Evolutionary conservation across 768 basidiomycete species (phyloP).

Genomic region (Myochromella boudieri): DNA sequence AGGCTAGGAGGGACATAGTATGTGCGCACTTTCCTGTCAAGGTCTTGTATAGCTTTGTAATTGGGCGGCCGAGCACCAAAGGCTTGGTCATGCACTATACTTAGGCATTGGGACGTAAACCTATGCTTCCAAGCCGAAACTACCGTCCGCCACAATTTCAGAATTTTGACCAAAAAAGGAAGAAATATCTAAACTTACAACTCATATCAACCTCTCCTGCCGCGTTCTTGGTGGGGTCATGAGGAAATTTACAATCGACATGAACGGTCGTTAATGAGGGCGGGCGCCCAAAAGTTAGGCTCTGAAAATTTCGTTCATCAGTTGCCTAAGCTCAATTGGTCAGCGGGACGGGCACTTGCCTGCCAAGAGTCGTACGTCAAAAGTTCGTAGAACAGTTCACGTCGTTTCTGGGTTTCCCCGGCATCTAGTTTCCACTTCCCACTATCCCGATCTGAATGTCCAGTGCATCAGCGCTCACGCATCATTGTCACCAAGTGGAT

Average conservation of each 20-base stretch:
- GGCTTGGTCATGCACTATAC: conserved; percentile 64
- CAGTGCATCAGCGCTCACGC: conserved; percentile 9
- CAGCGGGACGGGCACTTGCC: conserved; percentile 35
- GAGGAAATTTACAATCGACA: conserved; percentile 54
- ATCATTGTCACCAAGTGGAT: background rate
- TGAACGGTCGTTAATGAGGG: conserved; percentile 61
- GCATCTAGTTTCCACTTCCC: conserved; percentile 59
- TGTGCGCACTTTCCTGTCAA: conserved; percentile 63
- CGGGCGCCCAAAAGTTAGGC: conserved; percentile 69
- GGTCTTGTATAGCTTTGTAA: conserved; percentile 61
- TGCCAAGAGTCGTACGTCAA: conserved; percentile 72
- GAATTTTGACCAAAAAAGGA: background rate
- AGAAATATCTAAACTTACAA: conserved; percentile 39
- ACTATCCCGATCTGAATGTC: conserved; percentile 60
- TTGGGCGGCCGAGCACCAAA: conserved; percentile 62
- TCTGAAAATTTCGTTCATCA: too few relatives aligned
- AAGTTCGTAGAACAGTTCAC: conserved; percentile 64
- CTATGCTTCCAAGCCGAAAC: conserved; percentile 72
- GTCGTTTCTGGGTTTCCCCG: conserved; percentile 57
- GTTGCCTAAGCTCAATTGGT: background rate
- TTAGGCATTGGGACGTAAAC: conserved; percentile 60
- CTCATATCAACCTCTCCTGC: conserved; percentile 59
- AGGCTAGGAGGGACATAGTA: conserved; percentile 67
- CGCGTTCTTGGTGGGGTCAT: conserved; percentile 41
- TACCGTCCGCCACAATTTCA: conserved; percentile 22